A percentile compares a stretch with the other conserved stretches of the same genome.
phyloP scores from a whole-genome alignment of 805 yeast species.

The Candida koratica region DNA sequence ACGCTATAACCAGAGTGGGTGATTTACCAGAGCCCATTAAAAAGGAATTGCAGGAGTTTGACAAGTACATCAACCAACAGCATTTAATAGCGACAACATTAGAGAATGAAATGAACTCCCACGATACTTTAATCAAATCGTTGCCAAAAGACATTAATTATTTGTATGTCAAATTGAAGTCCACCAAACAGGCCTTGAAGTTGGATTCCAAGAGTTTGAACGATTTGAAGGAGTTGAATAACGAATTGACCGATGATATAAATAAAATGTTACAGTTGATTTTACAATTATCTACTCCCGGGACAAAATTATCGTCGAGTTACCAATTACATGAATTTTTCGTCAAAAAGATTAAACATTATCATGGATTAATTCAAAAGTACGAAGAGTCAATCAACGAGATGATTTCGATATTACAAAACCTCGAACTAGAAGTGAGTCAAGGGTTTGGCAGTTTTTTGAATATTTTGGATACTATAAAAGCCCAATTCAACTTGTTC shows the following conservation, averaged over 20 bases:
- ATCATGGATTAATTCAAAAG: slow-evolving; percentile 44
- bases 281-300: slow-evolving; percentile 50
- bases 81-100: slow-evolving; percentile 67
- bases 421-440: slow-evolving; percentile 35
- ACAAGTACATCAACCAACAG: slow-evolving; percentile 69
- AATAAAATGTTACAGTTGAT: slow-evolving; percentile 51
- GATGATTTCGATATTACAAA: slow-evolving; percentile 48
- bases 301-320: slow-evolving; percentile 52
- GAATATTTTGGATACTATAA: slow-evolving; percentile 56
- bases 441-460: slow-evolving; percentile 40
- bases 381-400: slow-evolving; percentile 65
- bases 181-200: slow-evolving; percentile 61
- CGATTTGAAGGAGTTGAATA: slow-evolving; percentile 33
- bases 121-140: slow-evolving; percentile 59
- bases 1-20: slow-evolving; percentile 70
- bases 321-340: slow-evolving; percentile 55
- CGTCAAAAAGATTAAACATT: slow-evolving; percentile 48
- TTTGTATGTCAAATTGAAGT: slow-evolving; percentile 55
- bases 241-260: slow-evolving; percentile 45
- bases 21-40: slow-evolving; percentile 72
- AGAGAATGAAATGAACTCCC: slow-evolving; percentile 58
- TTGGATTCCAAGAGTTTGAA: slow-evolving; percentile 41
- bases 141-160: slow-evolving; percentile 71
- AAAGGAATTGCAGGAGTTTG: slow-evolving; percentile 64
- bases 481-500: slow-evolving; percentile 64